Evolutionary conservation across 768 basidiomycete genomes (phyloP).

Genomic region (Macrocybe gigantea): DNA sequence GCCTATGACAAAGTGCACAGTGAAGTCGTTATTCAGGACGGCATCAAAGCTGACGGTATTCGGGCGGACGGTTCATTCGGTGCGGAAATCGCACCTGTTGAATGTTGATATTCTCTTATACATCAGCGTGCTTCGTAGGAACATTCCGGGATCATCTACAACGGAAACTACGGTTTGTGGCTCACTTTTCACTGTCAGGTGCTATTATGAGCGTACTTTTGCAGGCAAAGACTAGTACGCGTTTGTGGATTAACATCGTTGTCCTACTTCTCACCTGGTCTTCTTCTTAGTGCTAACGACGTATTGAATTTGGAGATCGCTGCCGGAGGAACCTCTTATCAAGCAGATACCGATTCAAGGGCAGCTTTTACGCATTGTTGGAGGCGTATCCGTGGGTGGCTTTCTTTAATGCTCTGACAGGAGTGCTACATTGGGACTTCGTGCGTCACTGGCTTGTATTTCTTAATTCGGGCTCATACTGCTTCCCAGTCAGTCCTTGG

Average conservation of each 20-base stretch:
- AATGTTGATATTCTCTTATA: not conserved
- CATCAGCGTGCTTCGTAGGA: constrained; percentile 23
- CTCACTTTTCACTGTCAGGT: not conserved
- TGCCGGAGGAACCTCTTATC: constrained; percentile 53
- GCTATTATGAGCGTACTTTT: not conserved
- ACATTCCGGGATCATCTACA: constrained; percentile 63
- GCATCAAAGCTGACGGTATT: constrained; percentile 54
- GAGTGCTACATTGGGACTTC: constrained; percentile 66
- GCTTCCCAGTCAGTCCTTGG: constrained; percentile 49
- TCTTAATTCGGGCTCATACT: constrained; percentile 13
- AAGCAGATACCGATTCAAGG: constrained; percentile 34
- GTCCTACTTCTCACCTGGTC: not conserved
- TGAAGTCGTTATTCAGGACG: constrained; percentile 45
- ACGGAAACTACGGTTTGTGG: constrained; percentile 62
- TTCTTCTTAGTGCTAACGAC: constrained; percentile 45
- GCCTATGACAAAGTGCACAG: constrained; percentile 46
- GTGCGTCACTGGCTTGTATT: constrained; percentile 26
- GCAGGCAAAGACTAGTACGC: constrained; percentile 41
- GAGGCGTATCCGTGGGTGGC: constrained; percentile 69
- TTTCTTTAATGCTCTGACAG: constrained; percentile 48
- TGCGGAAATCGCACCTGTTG: constrained; percentile 8
- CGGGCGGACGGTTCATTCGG: constrained; percentile 46
- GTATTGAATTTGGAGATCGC: constrained; percentile 56
- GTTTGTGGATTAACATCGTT: not conserved
- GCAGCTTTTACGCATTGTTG: constrained; percentile 50